Evolutionary conservation across 2,329 filamentous ascomycete species (phyloP), one percentile per base, ranked within the genome.

Genomic region (Chaetomiaceae sp.): DNA sequence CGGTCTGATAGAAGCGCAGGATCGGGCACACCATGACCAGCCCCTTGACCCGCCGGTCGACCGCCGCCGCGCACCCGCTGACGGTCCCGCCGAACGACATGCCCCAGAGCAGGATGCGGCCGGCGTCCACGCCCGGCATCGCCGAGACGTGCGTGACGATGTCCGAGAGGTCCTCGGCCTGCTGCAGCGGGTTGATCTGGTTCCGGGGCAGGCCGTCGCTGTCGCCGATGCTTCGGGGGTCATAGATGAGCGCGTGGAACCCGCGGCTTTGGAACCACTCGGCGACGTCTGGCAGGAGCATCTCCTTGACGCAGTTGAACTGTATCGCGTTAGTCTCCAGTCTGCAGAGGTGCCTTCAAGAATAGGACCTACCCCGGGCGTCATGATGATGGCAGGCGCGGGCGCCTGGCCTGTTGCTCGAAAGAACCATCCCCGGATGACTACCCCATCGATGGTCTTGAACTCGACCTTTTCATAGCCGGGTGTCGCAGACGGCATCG

Each of bases 221-320:
- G 6, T 17, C 55, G 0, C 63, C 64, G 7, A 65, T 39, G 17
- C 50, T 56, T 8, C 63, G 54, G 0, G 64, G 3, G 34, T 67
- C 65, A 37, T 65, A 67, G 6, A 63, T 44, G 0, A 66, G 34
- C 2, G 57, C 63, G 29, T 60, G 63, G 47, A 52, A 63, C 1
- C 63, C 64, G 0, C 5, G 3, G 0, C 44, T 33, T 1, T 63
- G 60, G 39, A 65, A 64, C 0, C n/a, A 25, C 40, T 61, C 55
- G 8, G 63, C 64, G 0, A 53, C 51, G 2, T 66, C 59, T 3
- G 58, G 19, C 0, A 66, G 38, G 1, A 23, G 51, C 60, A 65
- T 64, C 29, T 65, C 65, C 40, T 66, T 65, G 31, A 63, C 59
- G 27, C 56, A 62, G 43, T 65, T 65, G 45, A 66, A 64, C 64